Evolutionary conservation across 495 filamentous ascomycete genomes (phyloP).

Genomic region (Penicillium goetzii): DNA sequence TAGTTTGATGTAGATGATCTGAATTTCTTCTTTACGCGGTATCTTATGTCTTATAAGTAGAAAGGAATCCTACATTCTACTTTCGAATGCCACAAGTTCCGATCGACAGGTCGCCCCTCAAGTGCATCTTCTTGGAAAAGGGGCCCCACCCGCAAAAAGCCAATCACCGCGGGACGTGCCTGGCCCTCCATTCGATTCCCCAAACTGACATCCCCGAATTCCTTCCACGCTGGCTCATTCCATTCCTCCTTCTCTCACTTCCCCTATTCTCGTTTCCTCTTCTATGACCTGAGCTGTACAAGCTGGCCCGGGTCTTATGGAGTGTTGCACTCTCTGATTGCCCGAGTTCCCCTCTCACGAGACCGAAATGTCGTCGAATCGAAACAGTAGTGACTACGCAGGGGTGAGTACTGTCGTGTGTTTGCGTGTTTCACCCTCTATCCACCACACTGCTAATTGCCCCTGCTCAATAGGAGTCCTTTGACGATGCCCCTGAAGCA

Average conservation of each 20-base stretch:
- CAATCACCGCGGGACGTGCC: slow-evolving; percentile 32
- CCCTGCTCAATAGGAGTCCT: slow-evolving; percentile 61
- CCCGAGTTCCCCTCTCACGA: slow-evolving; percentile 13
- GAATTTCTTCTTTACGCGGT: background rate
- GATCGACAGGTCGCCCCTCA: too few relatives aligned
- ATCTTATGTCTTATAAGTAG: slow-evolving; percentile 4
- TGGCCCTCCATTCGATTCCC: slow-evolving; percentile 29
- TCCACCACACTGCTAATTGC: slow-evolving; percentile 20
- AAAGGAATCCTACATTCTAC: slow-evolving; percentile 19
- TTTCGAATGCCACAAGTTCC: background rate
- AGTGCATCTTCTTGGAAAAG: slow-evolving; percentile 4
- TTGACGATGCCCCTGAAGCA: slow-evolving; percentile 74
- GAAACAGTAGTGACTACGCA: slow-evolving; percentile 54
- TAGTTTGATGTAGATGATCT: background rate
- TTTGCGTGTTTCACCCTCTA: slow-evolving; percentile 16
- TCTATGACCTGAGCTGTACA: slow-evolving; percentile 17
- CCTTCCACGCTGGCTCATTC: slow-evolving; percentile 30
- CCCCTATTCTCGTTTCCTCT: slow-evolving; percentile 18
- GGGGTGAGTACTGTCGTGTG: slow-evolving; percentile 43
- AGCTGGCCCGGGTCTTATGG: slow-evolving; percentile 28
- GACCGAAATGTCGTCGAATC: slow-evolving; percentile 43
- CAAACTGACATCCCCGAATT: slow-evolving; percentile 30
- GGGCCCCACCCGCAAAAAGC: slow-evolving; percentile 12
- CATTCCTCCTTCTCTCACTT: background rate
- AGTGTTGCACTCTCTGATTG: slow-evolving; percentile 28